A percentile compares a stretch with the other conserved stretches of the same genome.
These are phyloP conservation scores for Colletotrichum truncatum DNA, from an alignment of 2,329 filamentous ascomycete genomes.

Conservation along the genomic window DNA sequence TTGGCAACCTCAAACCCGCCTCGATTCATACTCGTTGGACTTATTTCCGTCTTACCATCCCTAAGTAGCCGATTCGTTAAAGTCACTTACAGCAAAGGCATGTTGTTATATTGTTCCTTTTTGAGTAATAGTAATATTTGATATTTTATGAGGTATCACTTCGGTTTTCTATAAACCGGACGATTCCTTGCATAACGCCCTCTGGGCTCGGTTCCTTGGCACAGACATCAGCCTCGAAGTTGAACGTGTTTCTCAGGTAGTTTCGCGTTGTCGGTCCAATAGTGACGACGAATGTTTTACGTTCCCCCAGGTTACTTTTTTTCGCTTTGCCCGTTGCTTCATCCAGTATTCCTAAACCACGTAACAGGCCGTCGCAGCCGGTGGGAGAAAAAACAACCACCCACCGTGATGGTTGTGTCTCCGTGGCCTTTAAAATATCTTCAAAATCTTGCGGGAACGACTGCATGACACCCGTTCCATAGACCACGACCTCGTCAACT, in stretches of 20 bases:
- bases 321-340: slow-evolving; percentile 50
- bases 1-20: too few relatives aligned
- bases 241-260: slow-evolving; percentile 72
- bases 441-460: slow-evolving; percentile 78
- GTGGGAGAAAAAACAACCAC: slow-evolving; percentile 79
- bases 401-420: slow-evolving; percentile 63
- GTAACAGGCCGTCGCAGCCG: slow-evolving; percentile 69
- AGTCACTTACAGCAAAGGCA: too few relatives aligned
- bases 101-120: too few relatives aligned
- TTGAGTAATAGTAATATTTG: neutral
- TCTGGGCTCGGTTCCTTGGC: slow-evolving; percentile 84
- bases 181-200: slow-evolving; percentile 77
- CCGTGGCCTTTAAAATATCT: slow-evolving; percentile 56
- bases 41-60: too few relatives aligned
- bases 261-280: slow-evolving; percentile 94
- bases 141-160: neutral
- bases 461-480: slow-evolving; percentile 84
- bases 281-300: slow-evolving; percentile 75
- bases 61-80: too few relatives aligned
- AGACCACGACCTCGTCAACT: slow-evolving; percentile 85
- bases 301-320: slow-evolving; percentile 34
- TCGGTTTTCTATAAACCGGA: slow-evolving; percentile 45
- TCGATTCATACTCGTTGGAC: too few relatives aligned
- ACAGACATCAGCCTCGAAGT: slow-evolving; percentile 79
- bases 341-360: slow-evolving; percentile 61